Percentiles rank a stretch among this genome's conserved stretches.
phyloP scores from a whole-genome alignment of 768 basidiomycete species.

The Asterophora parasitica region DNA sequence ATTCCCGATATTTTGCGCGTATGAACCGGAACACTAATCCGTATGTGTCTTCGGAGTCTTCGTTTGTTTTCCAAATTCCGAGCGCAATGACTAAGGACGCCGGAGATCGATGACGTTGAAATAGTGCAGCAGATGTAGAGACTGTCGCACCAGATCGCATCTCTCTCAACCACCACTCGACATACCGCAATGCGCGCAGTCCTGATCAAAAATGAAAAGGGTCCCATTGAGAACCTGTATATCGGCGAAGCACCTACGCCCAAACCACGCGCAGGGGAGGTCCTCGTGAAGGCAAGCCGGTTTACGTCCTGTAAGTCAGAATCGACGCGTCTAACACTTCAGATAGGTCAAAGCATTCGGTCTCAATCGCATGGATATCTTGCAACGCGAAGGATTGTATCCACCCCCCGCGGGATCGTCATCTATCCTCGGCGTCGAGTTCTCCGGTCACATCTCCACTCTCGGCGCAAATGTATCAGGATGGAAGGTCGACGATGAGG shows the following conservation, averaged over 20 bases:
- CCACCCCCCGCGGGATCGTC: conserved; percentile 74
- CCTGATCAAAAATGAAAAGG: conserved; percentile 70
- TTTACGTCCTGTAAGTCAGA: not conserved
- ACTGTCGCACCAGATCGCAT: too few species aligned
- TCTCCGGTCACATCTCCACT: conserved; percentile 61
- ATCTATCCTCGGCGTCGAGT: conserved; percentile 81
- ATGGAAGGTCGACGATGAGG: conserved; percentile 66
- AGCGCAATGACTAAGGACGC: too few species aligned
- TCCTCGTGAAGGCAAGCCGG: conserved; percentile 67
- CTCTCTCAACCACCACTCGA: not conserved
- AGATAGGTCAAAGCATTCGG: conserved; percentile 75
- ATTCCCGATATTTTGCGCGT: too few species aligned
- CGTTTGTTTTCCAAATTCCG: too few species aligned
- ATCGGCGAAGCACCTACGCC: conserved; percentile 70
- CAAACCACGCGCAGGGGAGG: conserved; percentile 48
- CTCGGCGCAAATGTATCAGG: conserved; percentile 45
- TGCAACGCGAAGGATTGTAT: conserved; percentile 69
- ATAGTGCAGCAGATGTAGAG: too few species aligned
- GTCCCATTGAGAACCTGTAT: conserved; percentile 73
- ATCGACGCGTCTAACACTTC: not conserved
- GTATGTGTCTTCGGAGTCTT: too few species aligned
- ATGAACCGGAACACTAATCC: too few species aligned
- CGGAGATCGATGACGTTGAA: too few species aligned
- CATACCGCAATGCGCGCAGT: conserved; percentile 65
- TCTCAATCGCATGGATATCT: conserved; percentile 84